phyloP scores from a whole-genome alignment of 805 yeast species.

The Starmerella apis region DNA sequence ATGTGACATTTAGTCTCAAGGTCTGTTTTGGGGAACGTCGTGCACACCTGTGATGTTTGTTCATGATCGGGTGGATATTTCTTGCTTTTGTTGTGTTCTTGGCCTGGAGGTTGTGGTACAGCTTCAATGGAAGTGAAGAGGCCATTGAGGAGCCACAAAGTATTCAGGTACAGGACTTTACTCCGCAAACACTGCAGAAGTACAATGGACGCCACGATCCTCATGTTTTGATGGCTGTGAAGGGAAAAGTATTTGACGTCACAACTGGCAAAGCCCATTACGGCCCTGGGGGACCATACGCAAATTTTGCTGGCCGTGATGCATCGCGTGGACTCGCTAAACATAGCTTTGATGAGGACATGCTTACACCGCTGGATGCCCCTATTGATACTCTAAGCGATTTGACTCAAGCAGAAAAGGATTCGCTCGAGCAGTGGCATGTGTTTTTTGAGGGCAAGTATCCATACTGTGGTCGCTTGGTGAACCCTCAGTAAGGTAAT shows the following conservation, averaged over 20 bases:
- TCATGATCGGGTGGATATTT: constrained; percentile 10
- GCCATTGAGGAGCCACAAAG: constrained; percentile 25
- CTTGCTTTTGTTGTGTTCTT: constrained; percentile 10
- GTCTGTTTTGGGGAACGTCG: neutral
- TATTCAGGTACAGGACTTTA: constrained; percentile 40
- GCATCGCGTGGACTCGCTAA: constrained; percentile 86
- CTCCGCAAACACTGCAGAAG: constrained; percentile 61
- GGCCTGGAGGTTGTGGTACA: constrained; percentile 7
- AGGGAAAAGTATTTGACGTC: constrained; percentile 78
- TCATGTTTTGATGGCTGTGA: constrained; percentile 75
- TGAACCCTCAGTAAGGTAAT: constrained; percentile 23
- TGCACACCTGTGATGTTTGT: neutral
- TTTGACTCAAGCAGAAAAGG: constrained; percentile 48
- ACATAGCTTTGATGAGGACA: constrained; percentile 67
- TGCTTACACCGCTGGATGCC: constrained; percentile 56
- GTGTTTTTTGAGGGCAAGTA: constrained; percentile 73
- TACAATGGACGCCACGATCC: constrained; percentile 75
- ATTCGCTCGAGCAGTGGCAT: constrained; percentile 75
- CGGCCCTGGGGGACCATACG: constrained; percentile 94
- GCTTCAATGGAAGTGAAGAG: neutral
- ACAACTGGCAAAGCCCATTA: constrained; percentile 70
- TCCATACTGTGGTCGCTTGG: constrained; percentile 63
- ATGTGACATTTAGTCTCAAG: neutral
- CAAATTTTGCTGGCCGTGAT: constrained; percentile 90
- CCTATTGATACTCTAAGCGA: constrained; percentile 67